A percentile compares a stretch with the other conserved stretches of the same genome.
phyloP scores from a whole-genome alignment of 139 green algal genomes.

The Coccomyxa sp. region DNA sequence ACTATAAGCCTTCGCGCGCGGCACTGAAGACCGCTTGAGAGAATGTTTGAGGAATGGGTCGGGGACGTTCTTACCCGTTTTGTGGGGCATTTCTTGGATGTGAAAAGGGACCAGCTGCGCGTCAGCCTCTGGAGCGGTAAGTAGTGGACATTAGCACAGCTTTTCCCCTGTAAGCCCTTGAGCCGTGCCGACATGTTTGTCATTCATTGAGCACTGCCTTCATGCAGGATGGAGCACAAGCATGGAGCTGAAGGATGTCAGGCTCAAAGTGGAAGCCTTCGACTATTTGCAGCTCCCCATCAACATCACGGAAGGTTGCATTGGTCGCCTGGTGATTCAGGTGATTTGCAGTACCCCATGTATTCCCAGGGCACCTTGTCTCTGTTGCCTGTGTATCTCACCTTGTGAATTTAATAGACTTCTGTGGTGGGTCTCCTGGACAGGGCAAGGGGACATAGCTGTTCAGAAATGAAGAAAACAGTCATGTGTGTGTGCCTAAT shows the following conservation, averaged over 20 bases:
- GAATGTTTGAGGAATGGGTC: slow-evolving; percentile 53
- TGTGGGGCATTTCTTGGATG: slow-evolving; percentile 49
- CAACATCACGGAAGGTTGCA: slow-evolving; percentile 22
- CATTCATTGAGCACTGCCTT: background rate
- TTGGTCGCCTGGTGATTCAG: slow-evolving; percentile 37
- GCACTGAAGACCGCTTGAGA: too few species aligned
- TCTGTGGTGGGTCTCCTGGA: background rate
- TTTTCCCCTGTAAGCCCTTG: too few species aligned
- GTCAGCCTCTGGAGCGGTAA: slow-evolving; percentile 47
- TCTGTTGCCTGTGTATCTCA: background rate
- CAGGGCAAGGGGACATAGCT: background rate
- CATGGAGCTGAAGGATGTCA: slow-evolving; percentile 43
- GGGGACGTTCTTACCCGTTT: slow-evolving; percentile 39
- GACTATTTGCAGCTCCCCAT: slow-evolving; percentile 50
- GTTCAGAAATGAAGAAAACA: background rate
- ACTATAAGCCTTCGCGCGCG: too few species aligned
- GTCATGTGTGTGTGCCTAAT: background rate
- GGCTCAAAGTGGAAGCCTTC: slow-evolving; percentile 43
- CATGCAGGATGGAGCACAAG: slow-evolving; percentile 48
- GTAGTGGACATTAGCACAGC: background rate
- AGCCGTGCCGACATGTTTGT: too few species aligned
- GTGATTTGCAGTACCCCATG: background rate
- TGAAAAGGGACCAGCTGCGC: slow-evolving; percentile 48
- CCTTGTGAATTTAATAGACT: background rate
- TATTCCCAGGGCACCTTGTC: background rate